Conservation (phyloP, 805 yeast species). For the Saccharomycopsis schoenii region DNA sequence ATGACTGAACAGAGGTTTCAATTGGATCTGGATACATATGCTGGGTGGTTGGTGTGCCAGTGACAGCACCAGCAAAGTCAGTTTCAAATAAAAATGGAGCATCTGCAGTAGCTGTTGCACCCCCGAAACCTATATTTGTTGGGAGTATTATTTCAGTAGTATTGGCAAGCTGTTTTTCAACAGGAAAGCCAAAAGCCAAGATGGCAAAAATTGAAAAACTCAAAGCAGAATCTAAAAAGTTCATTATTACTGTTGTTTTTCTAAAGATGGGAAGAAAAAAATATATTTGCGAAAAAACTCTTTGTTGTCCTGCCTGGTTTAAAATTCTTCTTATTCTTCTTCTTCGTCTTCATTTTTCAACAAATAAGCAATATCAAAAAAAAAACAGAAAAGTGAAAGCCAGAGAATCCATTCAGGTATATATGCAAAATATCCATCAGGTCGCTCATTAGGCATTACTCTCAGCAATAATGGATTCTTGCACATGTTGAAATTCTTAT, state of each 20-base stretch:
- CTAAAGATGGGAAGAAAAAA: neutral
- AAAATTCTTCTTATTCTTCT: too few species aligned
- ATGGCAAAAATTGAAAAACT: neutral
- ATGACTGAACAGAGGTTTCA: slow-evolving; percentile 18
- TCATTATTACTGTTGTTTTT: neutral
- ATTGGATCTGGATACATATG: slow-evolving; percentile 18
- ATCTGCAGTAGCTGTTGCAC: slow-evolving; percentile 14
- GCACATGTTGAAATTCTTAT: neutral
- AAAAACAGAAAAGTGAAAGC: too few species aligned
- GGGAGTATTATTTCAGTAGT: slow-evolving; percentile 10
- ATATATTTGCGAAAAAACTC: neutral
- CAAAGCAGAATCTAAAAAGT: neutral
- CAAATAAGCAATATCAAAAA: too few species aligned
- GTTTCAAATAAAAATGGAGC: slow-evolving; percentile 16
- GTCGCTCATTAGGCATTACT: neutral
- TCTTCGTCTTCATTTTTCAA: too few species aligned
- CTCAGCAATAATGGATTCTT: neutral
- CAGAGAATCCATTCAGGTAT: neutral
- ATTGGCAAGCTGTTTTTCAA: neutral
- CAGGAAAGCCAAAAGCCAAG: slow-evolving; percentile 8
- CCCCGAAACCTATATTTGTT: slow-evolving; percentile 12
- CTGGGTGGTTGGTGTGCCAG: slow-evolving; percentile 15
- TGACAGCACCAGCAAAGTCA: slow-evolving; percentile 14
- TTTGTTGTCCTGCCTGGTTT: neutral
- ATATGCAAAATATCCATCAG: neutral